Percentiles rank a stretch among this genome's conserved stretches.
Evolutionary conservation across 495 filamentous ascomycete genomes (phyloP).

Genomic region (Saxispiralis lemnorum): DNA sequence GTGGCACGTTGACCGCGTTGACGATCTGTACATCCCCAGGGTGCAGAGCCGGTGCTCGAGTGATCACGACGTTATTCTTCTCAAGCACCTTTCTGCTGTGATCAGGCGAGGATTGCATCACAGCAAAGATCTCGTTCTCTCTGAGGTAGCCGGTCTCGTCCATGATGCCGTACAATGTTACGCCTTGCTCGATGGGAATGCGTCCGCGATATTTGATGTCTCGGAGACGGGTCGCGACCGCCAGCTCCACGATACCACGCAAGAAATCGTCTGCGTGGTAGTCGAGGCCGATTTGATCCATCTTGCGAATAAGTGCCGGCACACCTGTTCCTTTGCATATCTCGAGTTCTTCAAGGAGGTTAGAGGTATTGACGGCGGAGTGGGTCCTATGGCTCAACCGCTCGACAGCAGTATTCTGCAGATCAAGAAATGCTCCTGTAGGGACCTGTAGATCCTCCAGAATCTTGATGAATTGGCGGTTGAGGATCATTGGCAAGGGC

Average conservation of each 20-base stretch:
- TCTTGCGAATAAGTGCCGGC: conserved; percentile 37
- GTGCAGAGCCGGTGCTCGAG: conserved; percentile 58
- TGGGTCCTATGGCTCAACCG: conserved; percentile 38
- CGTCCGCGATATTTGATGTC: conserved; percentile 58
- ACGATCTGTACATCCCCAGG: conserved; percentile 62
- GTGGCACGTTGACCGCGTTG: conserved; percentile 35
- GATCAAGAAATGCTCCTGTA: conserved; percentile 36
- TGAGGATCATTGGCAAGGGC: conserved; percentile 51
- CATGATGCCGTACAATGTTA: conserved; percentile 63
- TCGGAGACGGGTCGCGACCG: conserved; percentile 45
- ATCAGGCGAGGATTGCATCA: conserved; percentile 25
- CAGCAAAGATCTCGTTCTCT: conserved; percentile 49
- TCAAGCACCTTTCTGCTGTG: conserved; percentile 11
- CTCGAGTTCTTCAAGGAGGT: conserved; percentile 39
- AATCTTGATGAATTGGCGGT: conserved; percentile 66
- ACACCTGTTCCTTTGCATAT: conserved; percentile 38
- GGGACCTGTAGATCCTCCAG: conserved; percentile 52
- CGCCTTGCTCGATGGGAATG: conserved; percentile 44
- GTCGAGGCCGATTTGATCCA: conserved; percentile 35
- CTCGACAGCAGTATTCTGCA: conserved; percentile 40
- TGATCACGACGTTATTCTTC: conserved; percentile 35
- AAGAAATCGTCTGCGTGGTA: conserved; percentile 52
- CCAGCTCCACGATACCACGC: conserved; percentile 41
- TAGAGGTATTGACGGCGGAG: conserved; percentile 37
- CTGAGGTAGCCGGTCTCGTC: conserved; percentile 56